phyloP scores from a whole-genome alignment of 169 alveolate species.

The Neospora caninum region DNA sequence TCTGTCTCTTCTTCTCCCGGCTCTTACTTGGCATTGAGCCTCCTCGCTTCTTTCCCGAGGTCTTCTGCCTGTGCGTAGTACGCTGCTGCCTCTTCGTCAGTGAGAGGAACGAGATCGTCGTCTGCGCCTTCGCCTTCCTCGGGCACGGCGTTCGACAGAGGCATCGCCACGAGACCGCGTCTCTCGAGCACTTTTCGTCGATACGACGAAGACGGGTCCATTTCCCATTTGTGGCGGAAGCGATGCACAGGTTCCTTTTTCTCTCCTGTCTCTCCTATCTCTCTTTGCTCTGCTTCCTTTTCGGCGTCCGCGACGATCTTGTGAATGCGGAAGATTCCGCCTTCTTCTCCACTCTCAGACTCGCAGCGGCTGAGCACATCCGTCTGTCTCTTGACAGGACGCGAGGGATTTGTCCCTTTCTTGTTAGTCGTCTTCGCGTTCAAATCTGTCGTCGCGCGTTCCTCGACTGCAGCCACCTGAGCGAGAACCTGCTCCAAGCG shows the following conservation, averaged over 20 bases:
- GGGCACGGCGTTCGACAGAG: not conserved
- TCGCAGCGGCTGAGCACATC: not conserved
- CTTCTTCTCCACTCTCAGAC: not conserved
- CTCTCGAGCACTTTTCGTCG: not conserved
- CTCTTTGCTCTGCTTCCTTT: not conserved
- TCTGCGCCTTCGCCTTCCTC: not conserved
- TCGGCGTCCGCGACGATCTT: too few species aligned
- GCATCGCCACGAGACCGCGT: not conserved
- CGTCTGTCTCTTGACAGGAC: too few species aligned
- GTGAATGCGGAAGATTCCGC: too few species aligned
- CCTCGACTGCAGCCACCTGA: not conserved
- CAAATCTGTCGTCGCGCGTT: not conserved
- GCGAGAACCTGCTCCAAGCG: not conserved
- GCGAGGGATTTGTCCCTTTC: not conserved
- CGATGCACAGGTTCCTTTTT: not conserved
- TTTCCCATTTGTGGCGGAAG: constrained; percentile 3
- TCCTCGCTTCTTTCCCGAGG: not conserved
- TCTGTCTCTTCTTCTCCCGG: too few species aligned
- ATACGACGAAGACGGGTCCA: not conserved
- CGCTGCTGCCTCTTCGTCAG: not conserved
- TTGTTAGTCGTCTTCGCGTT: not conserved
- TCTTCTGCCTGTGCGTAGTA: not conserved
- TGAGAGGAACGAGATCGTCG: not conserved
- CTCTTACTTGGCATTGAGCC: not conserved
- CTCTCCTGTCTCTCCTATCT: not conserved